phyloP scores from a whole-genome alignment of 2,329 filamentous ascomycete genomes.

The Drechmeria coniospora region DNA sequence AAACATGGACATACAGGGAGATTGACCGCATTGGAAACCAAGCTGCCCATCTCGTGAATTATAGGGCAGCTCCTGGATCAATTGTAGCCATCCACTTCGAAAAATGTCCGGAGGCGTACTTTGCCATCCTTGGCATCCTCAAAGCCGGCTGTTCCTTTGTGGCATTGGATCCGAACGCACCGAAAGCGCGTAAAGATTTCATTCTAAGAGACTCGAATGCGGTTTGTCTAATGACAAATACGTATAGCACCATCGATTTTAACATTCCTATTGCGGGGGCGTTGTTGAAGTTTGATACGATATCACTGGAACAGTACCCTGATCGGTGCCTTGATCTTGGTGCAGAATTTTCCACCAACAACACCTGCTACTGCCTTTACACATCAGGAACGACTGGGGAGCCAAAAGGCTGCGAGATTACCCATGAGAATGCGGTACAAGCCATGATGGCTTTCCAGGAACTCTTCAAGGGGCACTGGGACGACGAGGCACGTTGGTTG shows the following conservation, averaged over 20 bases:
- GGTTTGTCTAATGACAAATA: slow-evolving; percentile 43
- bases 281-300: slow-evolving; percentile 18
- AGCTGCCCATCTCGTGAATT: slow-evolving; percentile 49
- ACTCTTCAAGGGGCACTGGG: slow-evolving; percentile 64
- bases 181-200: slow-evolving; percentile 57
- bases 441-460: slow-evolving; percentile 76
- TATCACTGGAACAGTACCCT: slow-evolving; percentile 11
- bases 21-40: slow-evolving; percentile 57
- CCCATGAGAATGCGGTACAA: slow-evolving; percentile 77
- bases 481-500: slow-evolving; percentile 59
- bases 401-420: slow-evolving; percentile 78
- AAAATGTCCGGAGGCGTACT: slow-evolving; percentile 73
- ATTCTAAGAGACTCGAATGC: slow-evolving; percentile 62
- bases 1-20: slow-evolving; percentile 59
- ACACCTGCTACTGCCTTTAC: slow-evolving; percentile 70
- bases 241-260: slow-evolving; percentile 15
- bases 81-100: slow-evolving; percentile 69
- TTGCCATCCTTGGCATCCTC: slow-evolving; percentile 65
- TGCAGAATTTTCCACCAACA: slow-evolving; percentile 20
- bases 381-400: slow-evolving; percentile 78
- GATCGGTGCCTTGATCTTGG: slow-evolving; percentile 4
- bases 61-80: slow-evolving; percentile 34
- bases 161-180: slow-evolving; percentile 62
- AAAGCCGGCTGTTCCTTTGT: slow-evolving; percentile 74
- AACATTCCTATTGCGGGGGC: slow-evolving; percentile 14